These are phyloP conservation scores for Saksenaea vasiformis DNA, from an alignment of 371 early-diverging fungal genomes.

Conservation along the genomic window DNA sequence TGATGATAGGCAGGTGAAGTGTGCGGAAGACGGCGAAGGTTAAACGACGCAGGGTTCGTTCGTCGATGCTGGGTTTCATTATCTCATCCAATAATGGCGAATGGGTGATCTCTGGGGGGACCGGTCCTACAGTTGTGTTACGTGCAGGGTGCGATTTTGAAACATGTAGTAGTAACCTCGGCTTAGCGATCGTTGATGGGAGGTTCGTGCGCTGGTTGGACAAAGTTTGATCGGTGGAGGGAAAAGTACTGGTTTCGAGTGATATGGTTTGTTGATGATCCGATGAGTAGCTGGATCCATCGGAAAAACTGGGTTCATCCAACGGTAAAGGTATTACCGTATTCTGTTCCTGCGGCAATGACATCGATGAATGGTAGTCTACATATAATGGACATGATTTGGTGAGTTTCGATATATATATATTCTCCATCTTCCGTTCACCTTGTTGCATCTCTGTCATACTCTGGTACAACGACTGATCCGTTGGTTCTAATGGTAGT, in stretches of 20 bases:
- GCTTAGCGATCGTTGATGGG: not conserved
- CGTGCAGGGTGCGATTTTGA: constrained; percentile 15
- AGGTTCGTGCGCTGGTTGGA: constrained; percentile 9
- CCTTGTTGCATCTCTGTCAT: not conserved
- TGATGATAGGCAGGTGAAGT: constrained; percentile 27
- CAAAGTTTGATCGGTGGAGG: not conserved
- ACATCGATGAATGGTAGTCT: not conserved
- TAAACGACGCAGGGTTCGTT: constrained; percentile 26
- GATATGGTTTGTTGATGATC: constrained; percentile 14
- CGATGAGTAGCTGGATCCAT: not conserved
- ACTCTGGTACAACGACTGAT: not conserved
- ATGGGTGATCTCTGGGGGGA: constrained; percentile 4
- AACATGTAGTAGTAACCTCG: constrained; percentile 14
- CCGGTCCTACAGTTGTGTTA: not conserved
- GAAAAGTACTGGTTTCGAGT: not conserved
- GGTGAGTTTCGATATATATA: not conserved
- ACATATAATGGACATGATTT: not conserved
- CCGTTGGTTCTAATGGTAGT: not conserved
- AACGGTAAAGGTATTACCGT: not conserved
- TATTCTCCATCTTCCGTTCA: not conserved
- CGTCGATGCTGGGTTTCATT: constrained; percentile 41
- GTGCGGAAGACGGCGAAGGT: constrained; percentile 35
- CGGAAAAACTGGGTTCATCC: not conserved
- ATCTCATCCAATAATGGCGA: constrained; percentile 19
- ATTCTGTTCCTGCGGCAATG: not conserved